These are phyloP conservation scores for Cryoendolithus antarcticus DNA, from an alignment of 2,329 filamentous ascomycete species.

Conservation along the genomic window DNA sequence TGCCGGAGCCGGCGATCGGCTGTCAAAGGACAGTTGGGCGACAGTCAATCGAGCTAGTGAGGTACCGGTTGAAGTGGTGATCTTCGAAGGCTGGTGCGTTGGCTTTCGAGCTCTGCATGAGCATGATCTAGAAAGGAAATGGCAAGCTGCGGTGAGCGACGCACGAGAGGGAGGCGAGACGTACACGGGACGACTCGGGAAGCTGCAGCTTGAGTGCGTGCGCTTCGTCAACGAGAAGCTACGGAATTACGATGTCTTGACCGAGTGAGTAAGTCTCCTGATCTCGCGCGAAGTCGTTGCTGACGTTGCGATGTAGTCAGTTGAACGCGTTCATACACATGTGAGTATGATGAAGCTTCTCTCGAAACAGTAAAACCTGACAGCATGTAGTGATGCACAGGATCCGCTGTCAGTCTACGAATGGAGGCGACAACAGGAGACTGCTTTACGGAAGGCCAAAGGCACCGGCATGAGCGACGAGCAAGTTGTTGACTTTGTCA, in stretches of 20 bases:
- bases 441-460: constrained; percentile 50
- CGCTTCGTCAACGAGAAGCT: constrained; percentile 48
- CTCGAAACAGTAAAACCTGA: background rate
- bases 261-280: constrained; percentile 25
- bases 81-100: constrained; percentile 86
- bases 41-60: constrained; percentile 42
- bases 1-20: constrained; percentile 62
- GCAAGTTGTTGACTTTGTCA: constrained; percentile 64
- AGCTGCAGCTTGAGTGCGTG: constrained; percentile 43
- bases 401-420: constrained; percentile 65
- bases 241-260: constrained; percentile 46
- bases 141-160: constrained; percentile 34
- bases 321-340: constrained; percentile 55
- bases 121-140: constrained; percentile 41
- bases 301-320: constrained; percentile 21
- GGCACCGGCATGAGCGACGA: constrained; percentile 74
- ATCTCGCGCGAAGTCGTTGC: background rate
- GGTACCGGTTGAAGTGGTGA: constrained; percentile 45
- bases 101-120: constrained; percentile 58
- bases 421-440: constrained; percentile 76
- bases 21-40: constrained; percentile 50
- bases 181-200: constrained; percentile 39
- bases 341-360: constrained; percentile 24
- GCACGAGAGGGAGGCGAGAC: constrained; percentile 30
- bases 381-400: constrained; percentile 47